A percentile compares a stretch with the other conserved stretches of the same genome.
Conservation (phyloP, 2,329 filamentous ascomycete genomes). For the Amauroascus verrucosus region DNA sequence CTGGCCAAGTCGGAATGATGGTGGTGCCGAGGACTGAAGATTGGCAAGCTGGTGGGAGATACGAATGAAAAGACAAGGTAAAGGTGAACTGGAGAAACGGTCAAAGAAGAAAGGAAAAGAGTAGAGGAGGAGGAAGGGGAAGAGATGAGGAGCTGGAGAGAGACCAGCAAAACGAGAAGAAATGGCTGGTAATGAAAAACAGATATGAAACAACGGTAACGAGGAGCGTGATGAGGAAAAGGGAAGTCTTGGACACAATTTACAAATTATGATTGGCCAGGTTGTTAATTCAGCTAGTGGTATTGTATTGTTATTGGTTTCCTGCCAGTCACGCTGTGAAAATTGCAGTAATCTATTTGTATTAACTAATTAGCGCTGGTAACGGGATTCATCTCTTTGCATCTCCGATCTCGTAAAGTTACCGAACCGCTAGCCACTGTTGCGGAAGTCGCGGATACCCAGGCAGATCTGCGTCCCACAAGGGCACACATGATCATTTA, state of each 20-base stretch:
- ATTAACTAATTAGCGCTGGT: neutral
- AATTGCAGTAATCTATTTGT: too few relatives aligned
- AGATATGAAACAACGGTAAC: conserved; percentile 9
- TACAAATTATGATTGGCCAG: too few relatives aligned
- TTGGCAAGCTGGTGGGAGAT: neutral
- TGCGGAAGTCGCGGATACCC: conserved; percentile 9
- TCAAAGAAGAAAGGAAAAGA: conserved; percentile 21
- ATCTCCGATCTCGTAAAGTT: conserved; percentile 5
- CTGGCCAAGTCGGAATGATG: conserved; percentile 10
- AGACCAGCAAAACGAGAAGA: conserved; percentile 15
- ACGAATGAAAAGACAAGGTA: conserved; percentile 15
- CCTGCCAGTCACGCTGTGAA: neutral
- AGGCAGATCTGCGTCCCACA: conserved; percentile 4
- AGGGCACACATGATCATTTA: conserved; percentile 2
- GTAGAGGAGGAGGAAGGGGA: conserved; percentile 17
- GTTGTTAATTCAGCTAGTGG: neutral
- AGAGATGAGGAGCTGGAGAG: conserved; percentile 11
- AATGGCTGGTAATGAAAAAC: conserved; percentile 13
- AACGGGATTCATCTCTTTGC: neutral
- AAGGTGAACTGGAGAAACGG: conserved; percentile 9
- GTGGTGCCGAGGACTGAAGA: neutral
- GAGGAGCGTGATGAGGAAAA: neutral
- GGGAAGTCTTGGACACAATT: neutral
- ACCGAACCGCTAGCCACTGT: neutral
- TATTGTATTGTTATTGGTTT: neutral